Conservation (phyloP, 345 rosid genomes). For the Stellera chamaejasme region DNA sequence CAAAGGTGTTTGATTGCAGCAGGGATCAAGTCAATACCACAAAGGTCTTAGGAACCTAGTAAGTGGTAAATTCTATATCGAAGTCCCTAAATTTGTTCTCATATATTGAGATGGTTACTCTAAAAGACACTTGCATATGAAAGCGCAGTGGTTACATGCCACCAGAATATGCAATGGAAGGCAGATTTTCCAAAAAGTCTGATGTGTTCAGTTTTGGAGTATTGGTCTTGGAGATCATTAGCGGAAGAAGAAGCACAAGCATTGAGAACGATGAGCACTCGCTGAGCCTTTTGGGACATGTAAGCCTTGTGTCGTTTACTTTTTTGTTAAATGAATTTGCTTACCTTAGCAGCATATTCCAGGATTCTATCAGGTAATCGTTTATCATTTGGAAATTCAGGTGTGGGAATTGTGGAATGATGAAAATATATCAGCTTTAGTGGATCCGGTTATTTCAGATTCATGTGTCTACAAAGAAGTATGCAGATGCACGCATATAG, state of each 20-base stretch:
- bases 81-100: background rate
- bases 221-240: background rate
- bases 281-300: background rate
- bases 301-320: too few relatives aligned
- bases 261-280: background rate
- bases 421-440: constrained; percentile 4
- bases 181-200: background rate
- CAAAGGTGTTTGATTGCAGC: constrained; percentile 20
- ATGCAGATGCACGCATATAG: constrained; percentile 15
- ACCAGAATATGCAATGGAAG: background rate
- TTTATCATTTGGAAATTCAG: constrained; percentile 6
- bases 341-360: too few relatives aligned
- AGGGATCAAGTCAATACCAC: constrained; percentile 31
- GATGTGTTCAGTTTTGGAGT: background rate
- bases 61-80: background rate
- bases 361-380: too few relatives aligned
- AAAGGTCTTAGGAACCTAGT: constrained; percentile 35
- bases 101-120: background rate
- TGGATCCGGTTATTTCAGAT: constrained; percentile 5
- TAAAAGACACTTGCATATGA: background rate
- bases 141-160: constrained; percentile 64
- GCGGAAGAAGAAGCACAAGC: background rate
- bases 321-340: too few relatives aligned
- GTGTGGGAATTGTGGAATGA: constrained; percentile 43
- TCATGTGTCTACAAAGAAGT: constrained; percentile 2